Percentiles rank a stretch among this genome's conserved stretches.
These are phyloP conservation scores for Astrephomene gubernaculifera DNA, from an alignment of 139 green algal species.

Conservation along the genomic window DNA sequence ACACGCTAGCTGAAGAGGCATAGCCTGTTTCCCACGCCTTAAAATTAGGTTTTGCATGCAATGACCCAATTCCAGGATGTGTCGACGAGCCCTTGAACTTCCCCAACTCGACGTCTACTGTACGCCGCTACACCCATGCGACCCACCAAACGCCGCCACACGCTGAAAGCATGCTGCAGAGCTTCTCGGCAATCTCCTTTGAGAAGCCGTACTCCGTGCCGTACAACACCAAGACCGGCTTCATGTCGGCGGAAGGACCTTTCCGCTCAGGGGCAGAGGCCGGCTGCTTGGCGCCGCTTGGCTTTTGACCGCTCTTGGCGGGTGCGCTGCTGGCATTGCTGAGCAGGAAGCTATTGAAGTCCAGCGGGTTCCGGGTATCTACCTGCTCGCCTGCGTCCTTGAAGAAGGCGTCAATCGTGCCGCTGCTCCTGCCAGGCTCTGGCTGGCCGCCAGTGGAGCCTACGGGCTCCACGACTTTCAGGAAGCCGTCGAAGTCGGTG, in stretches of 20 bases:
- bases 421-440: neutral
- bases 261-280: neutral
- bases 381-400: conserved; percentile 31
- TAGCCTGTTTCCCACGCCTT: too few relatives aligned
- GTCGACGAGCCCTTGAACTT: neutral
- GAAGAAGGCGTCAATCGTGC: conserved; percentile 31
- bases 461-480: conserved; percentile 26
- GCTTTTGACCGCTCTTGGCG: neutral
- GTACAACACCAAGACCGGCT: conserved; percentile 79
- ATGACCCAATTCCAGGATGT: neutral
- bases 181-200: conserved; percentile 88
- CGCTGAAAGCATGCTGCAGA: conserved; percentile 55
- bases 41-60: neutral
- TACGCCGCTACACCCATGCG: too few relatives aligned
- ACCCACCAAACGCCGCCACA: conserved; percentile 57
- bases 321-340: neutral
- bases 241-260: conserved; percentile 34
- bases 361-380: conserved; percentile 46
- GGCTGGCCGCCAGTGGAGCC: conserved; percentile 40
- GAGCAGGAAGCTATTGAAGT: conserved; percentile 55
- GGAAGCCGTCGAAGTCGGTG: conserved; percentile 59
- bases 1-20: too few relatives aligned
- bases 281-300: neutral
- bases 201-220: conserved; percentile 93
- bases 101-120: too few relatives aligned